phyloP scores from a whole-genome alignment of 176 grass and related monocot species.

The Cenchrus fungigraminus region DNA sequence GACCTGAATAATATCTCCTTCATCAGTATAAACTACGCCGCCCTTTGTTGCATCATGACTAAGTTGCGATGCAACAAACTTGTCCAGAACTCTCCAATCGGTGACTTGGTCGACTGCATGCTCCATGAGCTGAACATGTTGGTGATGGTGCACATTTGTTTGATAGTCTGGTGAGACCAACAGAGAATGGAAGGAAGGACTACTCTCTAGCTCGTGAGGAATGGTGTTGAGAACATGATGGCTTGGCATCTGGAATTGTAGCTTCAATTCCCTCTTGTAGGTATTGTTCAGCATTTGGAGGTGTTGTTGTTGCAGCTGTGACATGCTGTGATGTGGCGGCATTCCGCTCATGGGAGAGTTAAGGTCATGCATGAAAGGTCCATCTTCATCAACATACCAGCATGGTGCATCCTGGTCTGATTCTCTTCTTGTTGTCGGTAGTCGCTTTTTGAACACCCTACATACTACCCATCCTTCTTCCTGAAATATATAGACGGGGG shows the following conservation, averaged over 20 bases:
- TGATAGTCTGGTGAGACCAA: slow-evolving; percentile 56
- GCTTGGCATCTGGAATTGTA: slow-evolving; percentile 68
- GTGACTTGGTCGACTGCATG: slow-evolving; percentile 57
- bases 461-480: slow-evolving; percentile 99
- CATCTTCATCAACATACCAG: slow-evolving; percentile 82
- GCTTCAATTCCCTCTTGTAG: slow-evolving; percentile 68
- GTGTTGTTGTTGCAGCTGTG: slow-evolving; percentile 63
- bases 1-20: slow-evolving; percentile 62
- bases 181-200: slow-evolving; percentile 59
- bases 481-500: slow-evolving; percentile 41
- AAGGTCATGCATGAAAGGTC: slow-evolving; percentile 67
- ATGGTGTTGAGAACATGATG: slow-evolving; percentile 58
- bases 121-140: slow-evolving; percentile 60
- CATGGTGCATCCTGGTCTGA: slow-evolving; percentile 71
- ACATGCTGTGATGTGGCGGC: slow-evolving; percentile 51
- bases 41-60: slow-evolving; percentile 73
- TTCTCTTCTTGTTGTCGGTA: slow-evolving; percentile 70
- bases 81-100: slow-evolving; percentile 89
- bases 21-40: slow-evolving; percentile 51
- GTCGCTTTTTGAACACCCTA: slow-evolving; percentile 89
- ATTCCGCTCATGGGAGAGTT: slow-evolving; percentile 67
- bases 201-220: slow-evolving; percentile 66
- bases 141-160: slow-evolving; percentile 34
- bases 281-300: slow-evolving; percentile 57
- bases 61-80: slow-evolving; percentile 94